Base-by-base conservation (phyloP, 1,284 basidiomycete species). In the Porogramme epimiltina region DNA sequence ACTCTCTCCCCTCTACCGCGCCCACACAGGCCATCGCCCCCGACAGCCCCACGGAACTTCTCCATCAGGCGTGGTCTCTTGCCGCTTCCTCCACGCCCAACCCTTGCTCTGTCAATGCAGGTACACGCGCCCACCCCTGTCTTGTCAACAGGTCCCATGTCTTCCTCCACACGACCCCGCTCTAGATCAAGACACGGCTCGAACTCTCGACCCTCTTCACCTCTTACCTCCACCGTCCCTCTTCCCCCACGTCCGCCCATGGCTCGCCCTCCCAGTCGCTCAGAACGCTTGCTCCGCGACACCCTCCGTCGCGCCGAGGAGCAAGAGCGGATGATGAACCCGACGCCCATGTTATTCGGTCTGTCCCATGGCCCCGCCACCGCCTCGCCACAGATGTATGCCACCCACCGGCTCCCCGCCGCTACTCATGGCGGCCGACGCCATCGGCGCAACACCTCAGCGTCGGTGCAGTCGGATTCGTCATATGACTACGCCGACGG, bases 201-300 rank as follows among this genome's bases (percentile, higher is more conserved):
- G 18, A 44, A 47, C 46, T 62, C 59, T 34, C 54, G 61, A 37
- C 62, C 63, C 1, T 54, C 64, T 16, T 66, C 65, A 31, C 60
- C 63, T 28, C 62, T 61, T 42, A 49, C 60, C 19, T 64, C 56
- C 47, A 44, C 61, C 34, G 47, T 52, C 48, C 54, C 50, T 47
- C 59, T 59, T 39, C 55, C 58, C 11, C 45, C 54, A n/a, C 62
- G 65, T 25, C 65, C 61, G n/a, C 62, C 64, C 4, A 68, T 67
- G 61, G 41, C 63, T 24, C 66, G 70, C 33, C 69, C 70, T 11
- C 61, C 71, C 4, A 69, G 67, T 36, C 74, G 80, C 47, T 82
- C 81, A 18, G 80, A 84, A 60, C 75, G 76, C 18, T 75, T 85
- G 33, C 73, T 85, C 34, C 73, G 83, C 45, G 76, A 82, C 48